Conservation (phyloP, 2,329 filamentous ascomycete species). For the Didymellaceae sp. region DNA sequence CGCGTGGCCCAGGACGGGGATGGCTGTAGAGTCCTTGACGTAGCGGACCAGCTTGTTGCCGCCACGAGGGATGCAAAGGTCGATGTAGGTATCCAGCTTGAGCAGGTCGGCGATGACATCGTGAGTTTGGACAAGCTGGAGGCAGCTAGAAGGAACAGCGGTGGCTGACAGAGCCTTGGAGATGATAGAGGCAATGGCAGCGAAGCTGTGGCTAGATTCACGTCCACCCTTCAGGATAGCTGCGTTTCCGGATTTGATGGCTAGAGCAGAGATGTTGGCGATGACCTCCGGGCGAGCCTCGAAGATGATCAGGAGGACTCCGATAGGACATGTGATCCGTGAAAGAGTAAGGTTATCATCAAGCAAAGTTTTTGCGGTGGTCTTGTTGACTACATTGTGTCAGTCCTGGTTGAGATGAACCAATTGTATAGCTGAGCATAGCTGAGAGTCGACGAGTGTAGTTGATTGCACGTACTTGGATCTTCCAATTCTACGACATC, state of each 20-base stretch:
- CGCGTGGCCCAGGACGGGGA: constrained; percentile 94
- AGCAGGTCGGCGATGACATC: constrained; percentile 91
- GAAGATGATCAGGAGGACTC: constrained; percentile 97
- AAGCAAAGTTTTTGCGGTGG: constrained; percentile 81
- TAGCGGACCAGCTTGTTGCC: constrained; percentile 88
- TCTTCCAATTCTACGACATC: constrained; percentile 86
- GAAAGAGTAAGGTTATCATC: constrained; percentile 87
- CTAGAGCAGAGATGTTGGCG: constrained; percentile 93
- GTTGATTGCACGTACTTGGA: constrained; percentile 68
- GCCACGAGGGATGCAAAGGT: constrained; percentile 92
- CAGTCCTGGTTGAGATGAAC: constrained; percentile 1
- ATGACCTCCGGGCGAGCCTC: constrained; percentile 98
- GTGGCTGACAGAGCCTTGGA: constrained; percentile 76
- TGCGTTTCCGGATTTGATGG: constrained; percentile 96
- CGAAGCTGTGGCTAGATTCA: constrained; percentile 94
- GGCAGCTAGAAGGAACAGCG: constrained; percentile 80
- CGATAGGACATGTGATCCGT: constrained; percentile 91
- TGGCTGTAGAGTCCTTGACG: constrained; percentile 89
- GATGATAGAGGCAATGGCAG: constrained; percentile 86
- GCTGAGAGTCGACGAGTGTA: too few relatives aligned
- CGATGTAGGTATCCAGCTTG: constrained; percentile 83
- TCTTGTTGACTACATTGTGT: constrained; percentile 72
- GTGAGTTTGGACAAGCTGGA: constrained; percentile 92
- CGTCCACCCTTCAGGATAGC: constrained; percentile 97
- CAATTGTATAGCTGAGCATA: not conserved